Percentiles rank a stretch among this genome's conserved stretches.
Evolutionary conservation across 495 filamentous ascomycete genomes (phyloP).

Genomic region (Podospora anserina): DNA sequence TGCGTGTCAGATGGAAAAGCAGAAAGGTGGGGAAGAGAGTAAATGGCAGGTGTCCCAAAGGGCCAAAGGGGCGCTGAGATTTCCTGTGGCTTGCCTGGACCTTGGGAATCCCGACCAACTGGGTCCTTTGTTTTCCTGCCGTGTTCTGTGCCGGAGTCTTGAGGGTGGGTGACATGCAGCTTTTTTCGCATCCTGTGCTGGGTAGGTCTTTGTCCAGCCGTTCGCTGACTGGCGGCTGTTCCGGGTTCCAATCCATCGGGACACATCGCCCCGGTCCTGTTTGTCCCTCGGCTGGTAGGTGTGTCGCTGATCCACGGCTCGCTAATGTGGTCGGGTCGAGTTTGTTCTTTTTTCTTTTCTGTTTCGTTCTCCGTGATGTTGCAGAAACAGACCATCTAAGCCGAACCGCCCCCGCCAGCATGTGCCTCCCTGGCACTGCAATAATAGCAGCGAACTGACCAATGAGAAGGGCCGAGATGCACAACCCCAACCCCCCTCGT

Average conservation of each 20-base stretch:
- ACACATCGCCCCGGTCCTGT: no score
- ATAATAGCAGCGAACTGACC: neutral
- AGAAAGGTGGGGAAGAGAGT: neutral
- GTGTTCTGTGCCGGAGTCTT: neutral
- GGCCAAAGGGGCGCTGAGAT: neutral
- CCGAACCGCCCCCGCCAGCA: neutral
- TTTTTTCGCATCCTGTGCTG: neutral
- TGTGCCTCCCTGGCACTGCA: neutral
- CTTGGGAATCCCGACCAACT: neutral
- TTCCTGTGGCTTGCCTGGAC: neutral
- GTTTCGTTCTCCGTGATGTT: neutral
- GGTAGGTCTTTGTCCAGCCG: neutral
- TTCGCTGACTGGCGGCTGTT: neutral
- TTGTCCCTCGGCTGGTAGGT: no score
- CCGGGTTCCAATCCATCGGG: no score
- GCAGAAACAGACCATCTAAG: neutral
- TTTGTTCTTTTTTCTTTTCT: neutral
- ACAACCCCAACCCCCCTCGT: no score
- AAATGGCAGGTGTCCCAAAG: neutral
- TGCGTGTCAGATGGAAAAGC: neutral
- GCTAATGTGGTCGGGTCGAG: no score
- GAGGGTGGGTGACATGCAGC: neutral
- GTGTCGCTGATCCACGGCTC: no score
- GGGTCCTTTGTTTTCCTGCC: neutral
- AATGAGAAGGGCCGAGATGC: neutral